Evolutionary conservation across 345 rosid species (phyloP), one percentile per base, ranked within the genome.

Genomic region (Arabidopsis suecica): DNA sequence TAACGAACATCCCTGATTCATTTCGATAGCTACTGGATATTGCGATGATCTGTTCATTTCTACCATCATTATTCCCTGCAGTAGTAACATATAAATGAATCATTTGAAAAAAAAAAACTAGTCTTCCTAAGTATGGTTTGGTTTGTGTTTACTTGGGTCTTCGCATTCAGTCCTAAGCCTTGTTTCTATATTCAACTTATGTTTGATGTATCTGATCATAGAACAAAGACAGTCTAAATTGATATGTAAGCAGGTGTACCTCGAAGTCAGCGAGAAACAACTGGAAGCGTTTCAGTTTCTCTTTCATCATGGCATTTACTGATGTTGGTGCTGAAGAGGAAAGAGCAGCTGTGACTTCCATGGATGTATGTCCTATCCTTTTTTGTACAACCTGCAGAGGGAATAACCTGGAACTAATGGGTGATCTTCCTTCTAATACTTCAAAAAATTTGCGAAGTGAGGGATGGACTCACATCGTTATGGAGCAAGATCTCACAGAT

Each of bases 401-500:
- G 50, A 63, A 58, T 73, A 11, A 9, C 47, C 30, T 79, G 53
- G 12, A 53, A 64, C 50, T 67, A 7, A 69, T 34, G 58, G 16
- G 40, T 10, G 9, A 30, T 63, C 23, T 47, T 67, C 11, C 32
- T 6, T 23, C 48, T 41, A 61, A 62, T 40, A 42, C 34, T 20
- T 23, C 20, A 40, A 37, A 7, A 16, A 7, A 3, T 0, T 14
- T 18, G 34, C 32, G 38, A 68, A 50, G 54, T 36, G 11, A 62
- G 57, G 55, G 62, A 50, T 34, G 47, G 57, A 84, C 93, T 81
- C 76, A 95, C 99, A 65, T 82, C 76, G 53, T 90, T 93, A 85
- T 87, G 90, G 50, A 95, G 83, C 61, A 89, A 81, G 73, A 92
- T 84, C 84, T 92, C 97, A 45, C 90, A 89, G 71, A 95, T 92